Evolutionary conservation across 495 filamentous ascomycete species (phyloP).

Genomic region (Filosporella fistucella): DNA sequence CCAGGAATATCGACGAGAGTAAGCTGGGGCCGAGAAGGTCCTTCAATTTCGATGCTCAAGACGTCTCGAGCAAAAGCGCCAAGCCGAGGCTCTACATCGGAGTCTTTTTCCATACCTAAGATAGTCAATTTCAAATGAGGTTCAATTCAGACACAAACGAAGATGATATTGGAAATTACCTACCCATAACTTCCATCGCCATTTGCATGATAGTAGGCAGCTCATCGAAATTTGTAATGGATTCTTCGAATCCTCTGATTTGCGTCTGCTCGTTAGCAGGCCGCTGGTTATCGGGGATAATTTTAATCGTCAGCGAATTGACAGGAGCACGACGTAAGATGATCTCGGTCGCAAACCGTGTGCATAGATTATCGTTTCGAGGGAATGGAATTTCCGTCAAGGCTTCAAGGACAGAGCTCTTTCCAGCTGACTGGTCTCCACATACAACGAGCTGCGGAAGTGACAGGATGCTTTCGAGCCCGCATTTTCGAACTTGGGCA

Average conservation of each 20-base stretch:
- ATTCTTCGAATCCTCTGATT: slow-evolving; percentile 28
- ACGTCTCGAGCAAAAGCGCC: slow-evolving; percentile 47
- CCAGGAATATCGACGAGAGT: slow-evolving; percentile 53
- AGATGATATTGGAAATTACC: too few species aligned
- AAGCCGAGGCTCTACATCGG: too few species aligned
- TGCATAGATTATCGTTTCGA: slow-evolving; percentile 40
- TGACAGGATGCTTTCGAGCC: slow-evolving; percentile 45
- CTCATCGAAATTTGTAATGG: slow-evolving; percentile 32
- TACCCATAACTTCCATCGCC: slow-evolving; percentile 35
- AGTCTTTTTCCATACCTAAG: too few species aligned
- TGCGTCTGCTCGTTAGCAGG: slow-evolving; percentile 22
- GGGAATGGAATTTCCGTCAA: slow-evolving; percentile 58
- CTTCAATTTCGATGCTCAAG: slow-evolving; percentile 45
- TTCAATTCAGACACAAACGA: too few species aligned
- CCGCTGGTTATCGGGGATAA: slow-evolving; percentile 31
- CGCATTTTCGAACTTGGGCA: slow-evolving; percentile 29
- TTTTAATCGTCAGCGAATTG: slow-evolving; percentile 27
- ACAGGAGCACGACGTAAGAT: slow-evolving; percentile 34
- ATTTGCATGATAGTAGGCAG: slow-evolving; percentile 40
- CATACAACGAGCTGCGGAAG: slow-evolving; percentile 43
- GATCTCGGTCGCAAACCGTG: slow-evolving; percentile 48
- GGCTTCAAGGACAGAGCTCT: slow-evolving; percentile 60
- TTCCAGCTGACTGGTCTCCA: slow-evolving; percentile 54
- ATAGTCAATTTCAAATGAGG: too few species aligned
- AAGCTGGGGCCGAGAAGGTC: slow-evolving; percentile 44